These are phyloP conservation scores for Coffea canephora DNA, from an alignment of 257 asterid species.

Conservation along the genomic window DNA sequence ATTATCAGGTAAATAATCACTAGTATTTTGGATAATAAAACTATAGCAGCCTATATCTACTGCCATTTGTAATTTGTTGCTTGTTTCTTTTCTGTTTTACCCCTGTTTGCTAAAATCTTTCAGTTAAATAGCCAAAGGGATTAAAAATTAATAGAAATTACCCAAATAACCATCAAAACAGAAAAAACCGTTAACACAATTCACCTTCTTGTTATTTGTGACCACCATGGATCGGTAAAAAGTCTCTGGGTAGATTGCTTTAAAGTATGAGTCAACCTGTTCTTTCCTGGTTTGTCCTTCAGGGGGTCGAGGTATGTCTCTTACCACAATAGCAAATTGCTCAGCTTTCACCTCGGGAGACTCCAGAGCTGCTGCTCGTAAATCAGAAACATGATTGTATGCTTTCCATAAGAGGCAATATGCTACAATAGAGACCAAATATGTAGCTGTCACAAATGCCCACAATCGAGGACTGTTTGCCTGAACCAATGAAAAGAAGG, in stretches of 20 bases:
- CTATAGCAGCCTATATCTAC: not conserved
- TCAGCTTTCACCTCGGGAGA: conserved; percentile 60
- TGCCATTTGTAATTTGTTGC: not conserved
- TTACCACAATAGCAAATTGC: conserved; percentile 76
- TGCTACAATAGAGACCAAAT: conserved; percentile 69
- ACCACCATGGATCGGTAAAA: conserved; percentile 76
- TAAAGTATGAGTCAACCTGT: conserved; percentile 79
- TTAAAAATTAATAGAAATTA: not conserved
- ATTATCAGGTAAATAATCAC: not conserved
- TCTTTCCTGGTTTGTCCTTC: conserved; percentile 70
- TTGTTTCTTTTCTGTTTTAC: not conserved
- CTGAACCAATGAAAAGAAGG: conserved; percentile 37
- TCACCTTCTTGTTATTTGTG: conserved; percentile 68
- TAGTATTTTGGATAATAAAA: not conserved
- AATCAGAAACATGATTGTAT: conserved; percentile 55
- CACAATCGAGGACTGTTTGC: conserved; percentile 56
- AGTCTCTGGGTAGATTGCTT: conserved; percentile 73
- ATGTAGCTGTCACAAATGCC: conserved; percentile 60
- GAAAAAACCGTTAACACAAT: not conserved
- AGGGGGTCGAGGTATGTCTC: conserved; percentile 66
- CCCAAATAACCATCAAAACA: not conserved
- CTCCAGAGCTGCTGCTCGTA: conserved; percentile 82
- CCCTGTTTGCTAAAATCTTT: not conserved
- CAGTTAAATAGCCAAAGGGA: not conserved
- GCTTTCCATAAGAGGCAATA: conserved; percentile 80